These are phyloP conservation scores for Neckera pumila DNA, from an alignment of 225 moss, liverwort and hornwort genomes.

Conservation along the genomic window DNA sequence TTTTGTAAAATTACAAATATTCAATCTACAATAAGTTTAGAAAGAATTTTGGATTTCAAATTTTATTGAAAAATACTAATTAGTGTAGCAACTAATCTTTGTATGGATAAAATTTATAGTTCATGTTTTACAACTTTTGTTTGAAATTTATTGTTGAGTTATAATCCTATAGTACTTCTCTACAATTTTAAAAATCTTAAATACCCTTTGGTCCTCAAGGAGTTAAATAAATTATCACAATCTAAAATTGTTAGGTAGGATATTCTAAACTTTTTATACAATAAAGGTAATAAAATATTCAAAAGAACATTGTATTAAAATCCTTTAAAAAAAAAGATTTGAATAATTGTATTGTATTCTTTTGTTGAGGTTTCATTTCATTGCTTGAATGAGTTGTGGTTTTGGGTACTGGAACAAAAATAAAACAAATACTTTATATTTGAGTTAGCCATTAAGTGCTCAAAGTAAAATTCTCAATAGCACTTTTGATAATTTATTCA, in stretches of 20 bases:
- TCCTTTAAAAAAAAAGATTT: background rate
- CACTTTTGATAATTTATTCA: background rate
- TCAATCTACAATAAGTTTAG: background rate
- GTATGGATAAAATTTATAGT: background rate
- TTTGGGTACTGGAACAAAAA: background rate
- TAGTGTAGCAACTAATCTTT: background rate
- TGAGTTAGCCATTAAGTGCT: background rate
- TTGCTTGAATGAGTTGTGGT: background rate
- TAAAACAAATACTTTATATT: background rate
- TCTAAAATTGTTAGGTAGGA: background rate
- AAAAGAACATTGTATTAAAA: background rate
- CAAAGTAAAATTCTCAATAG: background rate
- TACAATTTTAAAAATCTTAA: background rate
- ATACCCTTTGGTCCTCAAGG: accelerated
- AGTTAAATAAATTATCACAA: background rate
- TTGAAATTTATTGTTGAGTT: background rate
- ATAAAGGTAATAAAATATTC: background rate
- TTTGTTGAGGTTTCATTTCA: background rate
- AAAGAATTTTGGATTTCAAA: no score
- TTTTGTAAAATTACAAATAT: background rate
- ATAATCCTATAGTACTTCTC: background rate
- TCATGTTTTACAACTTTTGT: no score
- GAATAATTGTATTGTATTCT: no score
- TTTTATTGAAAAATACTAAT: background rate
- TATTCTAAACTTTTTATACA: background rate